Percentiles rank a stretch among this genome's conserved stretches.
phyloP scores from a whole-genome alignment of 2,329 filamentous ascomycete genomes.

The Trichoderma breve region DNA sequence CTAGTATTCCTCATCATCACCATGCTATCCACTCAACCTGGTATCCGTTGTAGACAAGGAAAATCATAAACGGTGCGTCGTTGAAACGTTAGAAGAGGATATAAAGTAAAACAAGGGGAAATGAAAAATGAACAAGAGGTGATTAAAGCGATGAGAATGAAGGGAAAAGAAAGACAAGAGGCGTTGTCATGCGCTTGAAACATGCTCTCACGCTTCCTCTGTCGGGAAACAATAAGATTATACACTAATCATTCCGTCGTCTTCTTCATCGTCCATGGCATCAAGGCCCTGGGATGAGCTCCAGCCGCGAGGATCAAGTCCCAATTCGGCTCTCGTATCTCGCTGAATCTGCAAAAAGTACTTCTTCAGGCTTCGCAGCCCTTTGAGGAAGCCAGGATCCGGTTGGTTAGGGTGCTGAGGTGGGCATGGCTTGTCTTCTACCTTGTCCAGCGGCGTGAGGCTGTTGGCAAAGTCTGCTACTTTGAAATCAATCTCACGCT shows the following conservation, averaged over 20 bases:
- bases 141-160: neutral
- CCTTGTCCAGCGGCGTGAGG: slow-evolving; percentile 79
- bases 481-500: slow-evolving; percentile 79
- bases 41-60: slow-evolving; percentile 2
- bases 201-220: neutral
- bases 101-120: slow-evolving; percentile 12
- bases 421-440: slow-evolving; percentile 66
- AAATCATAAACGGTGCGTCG: slow-evolving; percentile 7
- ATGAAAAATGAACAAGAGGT: slow-evolving; percentile 11
- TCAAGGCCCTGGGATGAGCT: slow-evolving; percentile 16
- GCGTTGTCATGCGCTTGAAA: neutral
- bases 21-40: neutral
- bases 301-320: slow-evolving; percentile 40
- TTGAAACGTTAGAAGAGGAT: neutral
- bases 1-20: neutral
- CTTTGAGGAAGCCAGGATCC: slow-evolving; percentile 85
- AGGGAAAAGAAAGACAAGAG: neutral
- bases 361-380: slow-evolving; percentile 70
- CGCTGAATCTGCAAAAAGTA: slow-evolving; percentile 88
- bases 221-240: slow-evolving; percentile 22
- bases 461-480: slow-evolving; percentile 99
- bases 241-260: slow-evolving; percentile 36
- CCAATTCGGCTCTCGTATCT: slow-evolving; percentile 62
- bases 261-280: slow-evolving; percentile 30
- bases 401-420: slow-evolving; percentile 77